phyloP scores from a whole-genome alignment of 2,329 filamentous ascomycete species.

The Aspergillus sp. region DNA sequence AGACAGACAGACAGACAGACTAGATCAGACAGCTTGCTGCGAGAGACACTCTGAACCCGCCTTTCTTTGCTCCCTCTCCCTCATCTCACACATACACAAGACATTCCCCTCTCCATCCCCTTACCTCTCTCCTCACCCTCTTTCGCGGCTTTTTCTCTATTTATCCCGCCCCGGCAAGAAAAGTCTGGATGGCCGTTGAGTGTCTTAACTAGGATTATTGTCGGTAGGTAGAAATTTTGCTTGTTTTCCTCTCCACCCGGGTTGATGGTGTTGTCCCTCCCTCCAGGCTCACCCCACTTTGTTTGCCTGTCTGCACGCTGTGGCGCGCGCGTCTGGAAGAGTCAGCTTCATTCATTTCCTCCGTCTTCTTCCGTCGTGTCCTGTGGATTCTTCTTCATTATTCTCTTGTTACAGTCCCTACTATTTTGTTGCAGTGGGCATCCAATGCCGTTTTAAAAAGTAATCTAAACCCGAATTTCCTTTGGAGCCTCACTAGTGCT shows the following conservation, averaged over 20 bases:
- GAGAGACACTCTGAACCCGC: too few relatives aligned
- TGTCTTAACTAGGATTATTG: neutral
- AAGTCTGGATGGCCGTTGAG: neutral
- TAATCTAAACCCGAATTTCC: too few relatives aligned
- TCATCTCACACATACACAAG: neutral
- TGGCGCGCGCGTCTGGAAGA: slow-evolving; percentile 11
- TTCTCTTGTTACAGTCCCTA: neutral
- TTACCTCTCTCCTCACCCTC: neutral
- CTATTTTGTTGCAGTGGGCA: neutral
- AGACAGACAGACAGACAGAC: neutral
- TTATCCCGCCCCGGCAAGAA: neutral
- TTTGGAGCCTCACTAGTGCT: neutral
- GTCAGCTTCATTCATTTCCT: slow-evolving; percentile 11
- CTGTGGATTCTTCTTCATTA: neutral
- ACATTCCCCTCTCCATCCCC: neutral
- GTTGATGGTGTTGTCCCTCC: slow-evolving; percentile 11
- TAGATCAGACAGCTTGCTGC: too few relatives aligned
- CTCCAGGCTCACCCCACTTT: slow-evolving; percentile 8
- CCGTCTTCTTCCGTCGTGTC: slow-evolving; percentile 5
- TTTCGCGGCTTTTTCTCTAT: neutral
- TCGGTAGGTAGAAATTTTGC: neutral
- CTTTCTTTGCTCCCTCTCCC: neutral
- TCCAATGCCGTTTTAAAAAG: neutral
- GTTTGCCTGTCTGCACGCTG: slow-evolving; percentile 7
- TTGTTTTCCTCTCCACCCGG: neutral